Base-by-base conservation (phyloP, 148 eudicot genomes). In the Mesembryanthemum crystallinum region DNA sequence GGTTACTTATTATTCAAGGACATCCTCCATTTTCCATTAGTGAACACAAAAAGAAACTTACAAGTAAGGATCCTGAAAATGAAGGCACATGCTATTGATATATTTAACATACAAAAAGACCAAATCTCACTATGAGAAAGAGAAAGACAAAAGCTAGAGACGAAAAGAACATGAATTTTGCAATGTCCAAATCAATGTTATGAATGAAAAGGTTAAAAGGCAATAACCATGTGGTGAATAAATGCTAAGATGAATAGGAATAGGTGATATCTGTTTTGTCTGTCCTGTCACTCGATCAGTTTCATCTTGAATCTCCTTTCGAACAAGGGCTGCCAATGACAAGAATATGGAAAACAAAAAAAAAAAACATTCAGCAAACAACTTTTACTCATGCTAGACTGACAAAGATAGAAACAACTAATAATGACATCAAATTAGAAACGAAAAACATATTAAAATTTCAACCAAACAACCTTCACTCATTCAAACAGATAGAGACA, bases 161-260 rank as follows among this genome's bases (percentile, higher is more conserved):
- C n/a, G n/a, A n/a, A n/a, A n/a, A n/a, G n/a, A n/a, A n/a, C n/a
- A n/a, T n/a, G n/a, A n/a, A n/a, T n/a, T n/a, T n/a, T n/a, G n/a
- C n/a, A n/a, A n/a, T n/a, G n/a, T n/a, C n/a, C 9, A 52, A 77
- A 29, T 28, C 7, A 18, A 30, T 15, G 4, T 15, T 69, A 33
- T 24, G 18, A 39, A 24, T 47, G 72, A 28, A 11, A 51, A 29
- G 63, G 43, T 32, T 13, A 18, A 65, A 37, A 54, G 1, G 54
- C 37, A 71, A 82, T 64, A 75, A 94, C 99, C 99, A 54, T 84
- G 76, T 29, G 98, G 97, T 33, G 99, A 96, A 81, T 89, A 86
- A 76, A 96, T 96, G 78, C 98, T 96, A 64, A 96, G 98, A 57
- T 96, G 97, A 75, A 96, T 96, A 37, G 99, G 99, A 82, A 92